These are phyloP conservation scores for Colletotrichum cuscutae DNA, from an alignment of 2,329 filamentous ascomycete genomes.

Conservation along the genomic window DNA sequence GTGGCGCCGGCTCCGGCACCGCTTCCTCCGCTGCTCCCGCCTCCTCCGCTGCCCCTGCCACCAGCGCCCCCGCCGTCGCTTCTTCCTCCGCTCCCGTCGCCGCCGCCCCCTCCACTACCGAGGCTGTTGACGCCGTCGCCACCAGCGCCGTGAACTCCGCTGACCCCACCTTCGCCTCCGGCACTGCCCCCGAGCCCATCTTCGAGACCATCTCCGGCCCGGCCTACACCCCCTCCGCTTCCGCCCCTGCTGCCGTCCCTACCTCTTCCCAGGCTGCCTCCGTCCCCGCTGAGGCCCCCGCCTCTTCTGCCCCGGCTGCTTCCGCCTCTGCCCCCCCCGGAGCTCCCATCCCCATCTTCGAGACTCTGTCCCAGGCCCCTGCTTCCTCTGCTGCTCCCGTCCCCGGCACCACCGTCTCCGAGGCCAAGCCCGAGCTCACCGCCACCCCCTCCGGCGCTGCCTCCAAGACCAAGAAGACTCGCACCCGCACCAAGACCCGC, in stretches of 20 bases:
- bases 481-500: background rate
- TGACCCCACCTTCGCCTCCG: conserved; percentile 17
- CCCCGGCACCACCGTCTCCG: conserved; percentile 1
- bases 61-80: conserved; percentile 3
- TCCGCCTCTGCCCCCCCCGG: conserved; percentile 11
- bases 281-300: background rate
- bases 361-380: conserved; percentile 5
- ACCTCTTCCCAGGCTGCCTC: background rate
- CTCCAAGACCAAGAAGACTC: conserved; percentile 22
- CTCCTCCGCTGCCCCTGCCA: background rate
- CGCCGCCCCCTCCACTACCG: background rate
- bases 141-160: background rate
- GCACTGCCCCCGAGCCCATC: conserved; percentile 18
- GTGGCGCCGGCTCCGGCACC: conserved; percentile 50
- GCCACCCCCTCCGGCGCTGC: background rate
- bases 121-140: conserved; percentile 15
- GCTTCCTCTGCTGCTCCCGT: background rate
- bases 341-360: conserved; percentile 15
- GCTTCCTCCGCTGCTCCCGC: conserved; percentile 43
- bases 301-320: background rate
- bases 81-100: background rate
- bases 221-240: background rate
- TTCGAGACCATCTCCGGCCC: conserved; percentile 24
- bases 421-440: conserved; percentile 11
- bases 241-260: background rate